phyloP scores from a whole-genome alignment of 2,329 filamentous ascomycete species.

The Diplodia corticola region DNA sequence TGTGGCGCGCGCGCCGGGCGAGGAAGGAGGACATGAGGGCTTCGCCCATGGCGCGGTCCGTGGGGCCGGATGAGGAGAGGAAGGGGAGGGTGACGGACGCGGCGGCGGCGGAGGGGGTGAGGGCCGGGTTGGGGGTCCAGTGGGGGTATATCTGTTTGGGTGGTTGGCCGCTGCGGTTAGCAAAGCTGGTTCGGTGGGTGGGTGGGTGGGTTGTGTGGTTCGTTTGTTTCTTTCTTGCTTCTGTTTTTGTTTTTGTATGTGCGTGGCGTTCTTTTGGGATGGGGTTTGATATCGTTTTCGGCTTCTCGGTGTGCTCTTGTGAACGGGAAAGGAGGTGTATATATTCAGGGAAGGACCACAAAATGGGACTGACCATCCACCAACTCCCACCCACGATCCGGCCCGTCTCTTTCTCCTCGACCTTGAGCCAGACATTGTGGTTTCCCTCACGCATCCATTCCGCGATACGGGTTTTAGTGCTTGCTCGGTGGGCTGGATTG shows the following conservation, averaged over 20 bases:
- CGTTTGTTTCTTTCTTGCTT: neutral
- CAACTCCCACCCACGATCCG: neutral
- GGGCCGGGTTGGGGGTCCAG: neutral
- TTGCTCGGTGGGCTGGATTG: neutral
- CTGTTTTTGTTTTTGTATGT: neutral
- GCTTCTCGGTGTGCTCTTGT: neutral
- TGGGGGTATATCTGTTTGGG: conserved; percentile 17
- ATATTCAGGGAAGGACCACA: neutral
- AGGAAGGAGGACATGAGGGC: neutral
- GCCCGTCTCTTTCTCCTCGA: neutral
- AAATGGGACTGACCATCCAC: conserved; percentile 5
- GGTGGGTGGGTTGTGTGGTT: neutral
- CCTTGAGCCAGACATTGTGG: conserved; percentile 11
- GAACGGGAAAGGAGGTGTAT: neutral
- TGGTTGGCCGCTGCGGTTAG: no score
- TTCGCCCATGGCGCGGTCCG: neutral
- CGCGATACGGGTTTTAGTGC: neutral
- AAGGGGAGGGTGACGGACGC: neutral
- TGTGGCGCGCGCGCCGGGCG: neutral
- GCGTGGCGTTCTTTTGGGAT: neutral
- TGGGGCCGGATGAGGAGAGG: neutral
- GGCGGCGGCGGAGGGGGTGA: neutral
- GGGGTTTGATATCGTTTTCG: neutral
- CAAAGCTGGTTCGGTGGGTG: no score
- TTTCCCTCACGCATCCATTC: neutral